Base-by-base conservation (phyloP, 2,329 filamentous ascomycete genomes). In the Aspergillus tanneri region DNA sequence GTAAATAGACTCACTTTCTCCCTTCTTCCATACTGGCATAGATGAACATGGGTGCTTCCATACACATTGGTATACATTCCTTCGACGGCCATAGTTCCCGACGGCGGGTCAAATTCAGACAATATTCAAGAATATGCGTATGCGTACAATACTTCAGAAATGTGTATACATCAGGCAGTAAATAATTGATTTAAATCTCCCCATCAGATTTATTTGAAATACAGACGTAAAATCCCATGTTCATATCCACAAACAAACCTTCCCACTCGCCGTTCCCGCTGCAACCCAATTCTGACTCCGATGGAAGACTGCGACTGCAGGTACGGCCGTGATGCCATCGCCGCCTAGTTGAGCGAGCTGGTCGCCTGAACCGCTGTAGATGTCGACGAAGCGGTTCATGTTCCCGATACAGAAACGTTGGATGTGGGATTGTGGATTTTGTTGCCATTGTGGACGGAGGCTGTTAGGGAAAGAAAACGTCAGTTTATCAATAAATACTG, bases 371-470 rank as follows among this genome's bases (percentile, higher is more conserved):
- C 84, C 79, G 0, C 86, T 87, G 66, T 87, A 99, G 0, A 99
- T 81, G 63, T 99, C 93, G 1, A 97, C 89, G 60, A 96, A 97
- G 1, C 93, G 83, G 65, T 95, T 96, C 93, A 97, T 97, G 59
- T 97, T 99, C 1, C 89, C 93, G 48, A 99, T 92, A 19, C 84
- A 88, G 60, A 99, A 90, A 52, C 92, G 90, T 54, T 95, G 86
- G 4, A 95, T 83, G 6, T 85, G 85, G 49, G 93, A 89, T 25
- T 79, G 73, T 0, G 93, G 92, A 37, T 81, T 79, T 24, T 81
- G 76, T 68, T 99, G 93, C 93, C 93, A 99, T 60, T 96, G 90
- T 67, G 93, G 79, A 78, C 95, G 65, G 78, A 87, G 73, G 59
- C 81, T 84, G 68, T 40, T 25, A 47, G 8, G 24, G 10, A 36